Evolutionary conservation across 768 basidiomycete species (phyloP).

Genomic region (Galerina sulciceps): DNA sequence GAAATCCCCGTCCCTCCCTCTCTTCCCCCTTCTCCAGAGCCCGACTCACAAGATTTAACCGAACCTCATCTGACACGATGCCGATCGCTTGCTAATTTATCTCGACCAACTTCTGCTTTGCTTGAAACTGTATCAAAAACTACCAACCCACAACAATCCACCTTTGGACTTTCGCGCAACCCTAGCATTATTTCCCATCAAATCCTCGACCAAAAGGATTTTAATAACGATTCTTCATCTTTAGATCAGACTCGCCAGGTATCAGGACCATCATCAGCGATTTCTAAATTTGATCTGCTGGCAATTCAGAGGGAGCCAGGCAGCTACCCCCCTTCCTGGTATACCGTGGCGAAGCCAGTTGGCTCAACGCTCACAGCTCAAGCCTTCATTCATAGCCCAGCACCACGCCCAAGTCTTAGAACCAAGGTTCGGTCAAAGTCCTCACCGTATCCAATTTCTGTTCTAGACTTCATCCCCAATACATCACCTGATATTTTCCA

Average conservation of each 20-base stretch:
- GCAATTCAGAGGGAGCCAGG: slow-evolving; percentile 18
- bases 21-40: slow-evolving; percentile 20
- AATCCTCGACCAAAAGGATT: slow-evolving; percentile 46
- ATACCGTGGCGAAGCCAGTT: slow-evolving; percentile 23
- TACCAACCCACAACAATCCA: slow-evolving; percentile 46
- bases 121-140: slow-evolving; percentile 49
- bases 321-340: slow-evolving; percentile 27
- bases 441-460: slow-evolving; percentile 63
- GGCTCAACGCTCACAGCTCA: slow-evolving; percentile 14
- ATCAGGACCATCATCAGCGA: slow-evolving; percentile 9
- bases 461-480: slow-evolving; percentile 61
- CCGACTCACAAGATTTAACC: slow-evolving; percentile 28
- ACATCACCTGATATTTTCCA: slow-evolving; percentile 53
- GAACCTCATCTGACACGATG: slow-evolving; percentile 47
- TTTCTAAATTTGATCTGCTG: slow-evolving; percentile 17
- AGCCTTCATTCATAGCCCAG: slow-evolving; percentile 21
- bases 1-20: slow-evolving; percentile 21
- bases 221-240: slow-evolving; percentile 8
- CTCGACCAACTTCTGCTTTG: slow-evolving; percentile 41
- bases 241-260: slow-evolving; percentile 12
- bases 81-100: slow-evolving; percentile 61
- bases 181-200: slow-evolving; percentile 61
- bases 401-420: slow-evolving; percentile 33
- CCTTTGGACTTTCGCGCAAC: slow-evolving; percentile 41
- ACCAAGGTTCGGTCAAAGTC: slow-evolving; percentile 67